Evolutionary conservation across 192 early-diverging fungal genomes (phyloP).

Genomic region (Spizellomyces punctatus): DNA sequence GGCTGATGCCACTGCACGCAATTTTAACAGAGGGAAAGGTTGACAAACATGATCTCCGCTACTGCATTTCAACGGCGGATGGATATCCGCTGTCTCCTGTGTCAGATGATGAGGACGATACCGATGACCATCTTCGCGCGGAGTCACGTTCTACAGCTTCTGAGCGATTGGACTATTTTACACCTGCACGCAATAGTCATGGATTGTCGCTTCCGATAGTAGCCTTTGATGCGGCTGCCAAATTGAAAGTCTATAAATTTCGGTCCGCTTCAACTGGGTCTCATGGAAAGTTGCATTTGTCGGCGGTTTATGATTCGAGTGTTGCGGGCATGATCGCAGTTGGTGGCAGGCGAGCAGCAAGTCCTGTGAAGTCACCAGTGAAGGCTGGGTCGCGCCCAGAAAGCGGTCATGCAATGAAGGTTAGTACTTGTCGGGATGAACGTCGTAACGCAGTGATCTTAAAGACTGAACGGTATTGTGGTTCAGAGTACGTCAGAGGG

Average conservation of each 20-base stretch:
- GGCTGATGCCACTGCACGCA: constrained; percentile 49
- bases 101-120: background rate
- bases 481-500: too few relatives aligned
- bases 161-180: background rate
- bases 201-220: background rate
- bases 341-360: too few relatives aligned
- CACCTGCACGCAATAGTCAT: background rate
- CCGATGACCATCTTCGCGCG: background rate
- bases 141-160: too few relatives aligned
- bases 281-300: constrained; percentile 42
- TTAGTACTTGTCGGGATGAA: too few relatives aligned
- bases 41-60: constrained; percentile 6
- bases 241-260: constrained; percentile 51
- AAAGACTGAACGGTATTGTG: too few relatives aligned
- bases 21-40: constrained; percentile 33
- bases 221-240: constrained; percentile 39
- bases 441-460: too few relatives aligned
- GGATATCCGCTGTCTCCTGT: constrained; percentile 37
- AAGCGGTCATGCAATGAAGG: too few relatives aligned
- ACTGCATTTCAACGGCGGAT: constrained; percentile 44
- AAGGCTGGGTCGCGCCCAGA: too few relatives aligned
- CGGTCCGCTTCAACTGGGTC: constrained; percentile 28
- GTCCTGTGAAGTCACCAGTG: background rate
- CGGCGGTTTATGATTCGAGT: constrained; percentile 52
- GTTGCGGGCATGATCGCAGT: constrained; percentile 16